phyloP scores from a whole-genome alignment of 2,329 filamentous ascomycete genomes.

The Coniochaeta sp. region DNA sequence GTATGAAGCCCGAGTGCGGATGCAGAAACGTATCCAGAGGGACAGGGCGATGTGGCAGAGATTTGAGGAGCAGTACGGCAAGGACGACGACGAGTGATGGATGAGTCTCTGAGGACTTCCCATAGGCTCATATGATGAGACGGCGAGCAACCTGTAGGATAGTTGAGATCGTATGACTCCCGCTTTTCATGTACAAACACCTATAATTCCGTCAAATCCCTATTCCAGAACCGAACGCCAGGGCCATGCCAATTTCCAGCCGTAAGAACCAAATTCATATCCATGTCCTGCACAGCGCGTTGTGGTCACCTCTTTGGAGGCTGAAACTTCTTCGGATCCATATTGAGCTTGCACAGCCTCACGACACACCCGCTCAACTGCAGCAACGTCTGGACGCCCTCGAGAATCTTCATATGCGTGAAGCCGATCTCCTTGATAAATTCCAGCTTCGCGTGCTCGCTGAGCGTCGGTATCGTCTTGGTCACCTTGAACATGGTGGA shows the following conservation, averaged over 20 bases:
- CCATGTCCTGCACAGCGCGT: neutral
- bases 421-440: slow-evolving; percentile 99
- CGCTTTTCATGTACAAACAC: neutral
- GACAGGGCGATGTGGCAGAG: slow-evolving; percentile 63
- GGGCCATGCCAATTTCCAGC: slow-evolving; percentile 2
- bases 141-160: neutral
- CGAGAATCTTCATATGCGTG: slow-evolving; percentile 98
- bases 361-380: slow-evolving; percentile 91
- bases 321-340: slow-evolving; percentile 80
- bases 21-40: slow-evolving; percentile 54
- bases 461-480: slow-evolving; percentile 86
- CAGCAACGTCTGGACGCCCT: slow-evolving; percentile 90
- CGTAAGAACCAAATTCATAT: neutral
- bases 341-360: slow-evolving; percentile 88
- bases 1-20: slow-evolving; percentile 59
- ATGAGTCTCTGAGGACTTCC: neutral
- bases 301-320: slow-evolving; percentile 23
- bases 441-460: slow-evolving; percentile 91
- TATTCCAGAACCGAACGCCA: slow-evolving; percentile 5
- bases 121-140: neutral
- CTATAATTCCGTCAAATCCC: neutral
- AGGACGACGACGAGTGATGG: slow-evolving; percentile 25
- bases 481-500: slow-evolving; percentile 99
- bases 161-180: neutral
- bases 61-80: slow-evolving; percentile 54